A percentile compares a stretch with the other conserved stretches of the same genome.
Evolutionary conservation across 2,329 filamentous ascomycete genomes (phyloP).

Genomic region (Fusarium chaquense): DNA sequence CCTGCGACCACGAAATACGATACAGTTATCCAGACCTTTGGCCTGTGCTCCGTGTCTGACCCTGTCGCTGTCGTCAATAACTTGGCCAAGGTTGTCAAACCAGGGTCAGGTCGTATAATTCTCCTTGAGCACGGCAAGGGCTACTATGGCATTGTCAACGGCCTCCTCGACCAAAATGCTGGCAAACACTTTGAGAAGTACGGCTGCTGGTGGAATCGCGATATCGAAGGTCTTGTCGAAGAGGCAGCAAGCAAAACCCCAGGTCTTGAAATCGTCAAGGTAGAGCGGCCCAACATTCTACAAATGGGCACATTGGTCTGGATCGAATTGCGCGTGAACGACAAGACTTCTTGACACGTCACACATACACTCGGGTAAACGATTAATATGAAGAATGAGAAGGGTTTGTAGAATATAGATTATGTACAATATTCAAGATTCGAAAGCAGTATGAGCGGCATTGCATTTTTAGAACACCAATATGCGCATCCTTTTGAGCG

Average conservation of each 20-base stretch:
- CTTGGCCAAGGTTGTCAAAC: constrained; percentile 64
- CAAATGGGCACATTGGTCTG: constrained; percentile 70
- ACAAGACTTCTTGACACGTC: constrained; percentile 30
- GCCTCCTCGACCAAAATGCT: constrained; percentile 67
- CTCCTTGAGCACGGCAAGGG: constrained; percentile 73
- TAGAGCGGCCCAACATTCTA: constrained; percentile 63
- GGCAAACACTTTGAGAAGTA: constrained; percentile 68
- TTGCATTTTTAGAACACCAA: constrained; percentile 40
- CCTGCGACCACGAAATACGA: constrained; percentile 65
- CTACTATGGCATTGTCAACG: constrained; percentile 66
- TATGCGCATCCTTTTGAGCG: constrained; percentile 37
- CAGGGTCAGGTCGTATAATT: constrained; percentile 69
- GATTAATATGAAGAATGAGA: constrained; percentile 27
- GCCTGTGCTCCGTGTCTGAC: constrained; percentile 71
- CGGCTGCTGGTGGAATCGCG: constrained; percentile 77
- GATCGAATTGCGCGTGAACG: constrained; percentile 65
- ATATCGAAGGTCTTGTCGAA: constrained; percentile 67
- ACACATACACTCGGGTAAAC: constrained; percentile 24
- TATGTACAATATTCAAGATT: constrained; percentile 45
- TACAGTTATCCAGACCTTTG: constrained; percentile 73
- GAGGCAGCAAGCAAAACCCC: constrained; percentile 61
- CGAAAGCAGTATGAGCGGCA: constrained; percentile 46
- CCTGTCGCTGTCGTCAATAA: constrained; percentile 66
- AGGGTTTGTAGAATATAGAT: constrained; percentile 40
- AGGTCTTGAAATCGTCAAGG: constrained; percentile 67